Evolutionary conservation across 306 rosid species (phyloP).

Genomic region (Myrica gale): DNA sequence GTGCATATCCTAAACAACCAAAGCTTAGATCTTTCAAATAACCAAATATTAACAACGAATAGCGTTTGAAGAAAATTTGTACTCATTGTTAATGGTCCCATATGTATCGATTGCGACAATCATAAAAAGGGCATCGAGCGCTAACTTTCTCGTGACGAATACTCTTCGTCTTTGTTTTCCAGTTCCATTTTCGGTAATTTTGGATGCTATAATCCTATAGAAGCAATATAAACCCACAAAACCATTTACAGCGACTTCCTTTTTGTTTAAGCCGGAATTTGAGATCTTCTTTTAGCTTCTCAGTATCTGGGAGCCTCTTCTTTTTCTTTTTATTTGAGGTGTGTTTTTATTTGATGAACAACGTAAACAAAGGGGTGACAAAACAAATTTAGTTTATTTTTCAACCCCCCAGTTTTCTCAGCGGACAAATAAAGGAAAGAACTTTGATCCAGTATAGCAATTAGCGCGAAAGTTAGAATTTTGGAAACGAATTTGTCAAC

Average conservation of each 20-base stretch:
- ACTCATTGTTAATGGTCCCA: background rate
- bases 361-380: background rate
- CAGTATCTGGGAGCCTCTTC: no score
- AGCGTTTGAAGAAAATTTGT: background rate
- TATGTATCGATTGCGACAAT: background rate
- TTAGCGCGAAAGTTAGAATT: no score
- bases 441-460: no score
- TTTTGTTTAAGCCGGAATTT: background rate
- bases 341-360: background rate
- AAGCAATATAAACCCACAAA: background rate
- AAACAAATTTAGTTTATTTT: background rate
- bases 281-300: background rate
- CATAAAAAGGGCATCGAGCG: background rate
- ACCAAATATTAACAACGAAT: background rate
- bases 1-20: slow-evolving; percentile 3
- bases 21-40: background rate
- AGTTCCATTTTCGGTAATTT: background rate
- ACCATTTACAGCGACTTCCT: background rate
- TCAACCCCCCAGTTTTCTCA: no score
- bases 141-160: background rate
- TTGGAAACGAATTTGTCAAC: background rate
- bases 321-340: background rate
- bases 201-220: background rate
- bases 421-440: no score
- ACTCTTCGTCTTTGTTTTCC: background rate